Evolutionary conservation across 2,329 filamentous ascomycete genomes (phyloP), one percentile per base, ranked within the genome.

Genomic region (Stemphylium vesicarium): DNA sequence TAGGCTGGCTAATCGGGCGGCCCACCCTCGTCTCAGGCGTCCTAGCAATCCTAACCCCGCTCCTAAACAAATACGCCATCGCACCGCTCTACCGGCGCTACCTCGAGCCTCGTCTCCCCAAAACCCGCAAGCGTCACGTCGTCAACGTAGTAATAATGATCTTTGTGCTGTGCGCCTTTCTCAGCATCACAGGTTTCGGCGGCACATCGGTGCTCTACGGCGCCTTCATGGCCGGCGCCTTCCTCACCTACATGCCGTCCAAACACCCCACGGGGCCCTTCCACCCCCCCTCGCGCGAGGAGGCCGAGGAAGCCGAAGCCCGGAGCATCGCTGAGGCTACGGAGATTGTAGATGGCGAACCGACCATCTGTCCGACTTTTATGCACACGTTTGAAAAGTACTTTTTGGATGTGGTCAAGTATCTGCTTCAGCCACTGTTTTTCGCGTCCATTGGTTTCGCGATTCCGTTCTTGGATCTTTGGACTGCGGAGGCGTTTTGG

Each of bases 391-490:
- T 72, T 20, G 68, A 72, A 46, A 63, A 59, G 49, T 84, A 9
- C 71, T 82, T 15, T 80, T 80, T 2, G 46, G 84, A 8, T 50
- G 80, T 8, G 77, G 83, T 3, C 80, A 80, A 3, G 26, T 68
- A 66, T 35, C 50, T 72, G 8, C 51, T 69, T 9, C 62, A 62
- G 33, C 65, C 68, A 2, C 50, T 71, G n/a, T 70, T 70, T 60
- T 72, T 71, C 41, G 65, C 69, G 2, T 66, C 57, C 15, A 69
- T 70, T 11, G 64, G 68, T 2, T 71, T 70, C 32, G 65, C 65
- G 0, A 71, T 70, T 11, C 68, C 66, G 0, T 69, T 70, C 49
- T 12, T 66, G n/a, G 59, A 66, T 42, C 62, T 72, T 2, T 72
- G 62, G 63, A 62, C 63, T 9, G 68, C 64, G 1, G 41, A 61